Base-by-base conservation (phyloP, 1,284 basidiomycete species). In the Cryptococcus hybrid region DNA sequence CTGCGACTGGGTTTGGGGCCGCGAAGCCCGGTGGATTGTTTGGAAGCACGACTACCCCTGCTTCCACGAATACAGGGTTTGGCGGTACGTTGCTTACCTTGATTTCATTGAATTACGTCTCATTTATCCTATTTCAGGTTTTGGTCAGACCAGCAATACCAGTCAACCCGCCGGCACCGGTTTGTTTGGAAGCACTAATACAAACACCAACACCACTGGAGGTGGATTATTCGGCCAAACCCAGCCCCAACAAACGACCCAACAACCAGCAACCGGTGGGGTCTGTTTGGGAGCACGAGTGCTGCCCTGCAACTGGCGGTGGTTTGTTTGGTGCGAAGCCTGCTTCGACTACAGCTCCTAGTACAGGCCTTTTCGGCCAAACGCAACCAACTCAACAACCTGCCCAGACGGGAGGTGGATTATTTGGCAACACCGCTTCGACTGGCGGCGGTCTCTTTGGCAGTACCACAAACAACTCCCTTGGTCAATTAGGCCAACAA, bases 321-420 rank as follows among this genome's bases (percentile, higher is more conserved):
- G 78, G 82, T 49, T 69, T 88, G 12, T 88, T 89, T 65, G 74
- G 71, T n/a, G 64, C 67, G 3, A 74, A 73, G 57, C 76, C 73
- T 13, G 70, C 74, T 12, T 59, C 66, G 15, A 64, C 71, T 12
- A 30, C 30, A 30, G 64, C 70, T 2, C 63, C 77, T 7, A 47
- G 57, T 3, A 62, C 72, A 30, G 77, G 78, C 5, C 67, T 81
- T n/a, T 81, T 81, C 46, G 78, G 77, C 9, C 63, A 65, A 38
- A 51, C 65, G 7, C 62, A 69, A 46, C 59, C 63, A 7, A 56
- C 66, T 52, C 60, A 57, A 51, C 65, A 59, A 50, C 62, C 53
- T 40, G 57, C 59, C 11, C 60, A 52, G 38, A 51, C 47, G 15
- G 63, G 60, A 3, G 47, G 48, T 56, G 62, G 56, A 18, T 59